Conservation (phyloP, 306 rosid genomes). For the Vicia villosa region DNA sequence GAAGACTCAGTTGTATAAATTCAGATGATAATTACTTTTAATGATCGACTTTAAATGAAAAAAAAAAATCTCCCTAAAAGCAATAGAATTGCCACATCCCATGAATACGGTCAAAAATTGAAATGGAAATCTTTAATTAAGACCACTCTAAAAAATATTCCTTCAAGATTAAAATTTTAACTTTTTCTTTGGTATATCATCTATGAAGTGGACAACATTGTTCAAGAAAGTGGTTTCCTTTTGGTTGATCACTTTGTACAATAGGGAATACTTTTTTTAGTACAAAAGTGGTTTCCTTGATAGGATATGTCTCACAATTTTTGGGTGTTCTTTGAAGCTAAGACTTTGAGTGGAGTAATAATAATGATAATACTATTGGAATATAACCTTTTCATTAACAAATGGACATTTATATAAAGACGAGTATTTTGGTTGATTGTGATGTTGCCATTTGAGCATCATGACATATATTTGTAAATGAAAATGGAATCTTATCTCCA, state of each 20-base stretch:
- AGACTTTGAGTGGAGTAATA: conserved; percentile 16
- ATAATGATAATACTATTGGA: conserved; percentile 1
- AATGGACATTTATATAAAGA: conserved; percentile 22
- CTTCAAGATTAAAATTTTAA: conserved; percentile 35
- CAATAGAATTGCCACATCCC: background rate
- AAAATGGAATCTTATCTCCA: conserved; percentile 48
- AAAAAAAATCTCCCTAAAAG: no score
- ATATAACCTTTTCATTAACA: conserved; percentile 4
- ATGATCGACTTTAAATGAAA: no score
- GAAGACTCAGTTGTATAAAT: no score
- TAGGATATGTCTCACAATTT: conserved; percentile 32
- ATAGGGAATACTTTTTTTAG: conserved; percentile 12
- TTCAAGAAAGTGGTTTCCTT: conserved; percentile 18
- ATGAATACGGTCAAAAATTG: conserved; percentile 35
- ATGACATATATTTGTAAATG: conserved; percentile 14
- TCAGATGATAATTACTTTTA: no score
- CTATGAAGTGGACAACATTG: conserved; percentile 49
- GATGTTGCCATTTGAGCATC: conserved; percentile 38
- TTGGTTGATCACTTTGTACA: conserved; percentile 14
- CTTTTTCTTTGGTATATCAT: conserved; percentile 37
- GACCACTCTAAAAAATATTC: conserved; percentile 18
- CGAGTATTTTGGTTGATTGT: conserved; percentile 17
- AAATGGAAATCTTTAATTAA: background rate
- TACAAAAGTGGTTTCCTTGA: conserved; percentile 27
- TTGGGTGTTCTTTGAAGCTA: conserved; percentile 16